These are phyloP conservation scores for Rhizopogon vulgaris DNA, from an alignment of 768 basidiomycete genomes.

Conservation along the genomic window DNA sequence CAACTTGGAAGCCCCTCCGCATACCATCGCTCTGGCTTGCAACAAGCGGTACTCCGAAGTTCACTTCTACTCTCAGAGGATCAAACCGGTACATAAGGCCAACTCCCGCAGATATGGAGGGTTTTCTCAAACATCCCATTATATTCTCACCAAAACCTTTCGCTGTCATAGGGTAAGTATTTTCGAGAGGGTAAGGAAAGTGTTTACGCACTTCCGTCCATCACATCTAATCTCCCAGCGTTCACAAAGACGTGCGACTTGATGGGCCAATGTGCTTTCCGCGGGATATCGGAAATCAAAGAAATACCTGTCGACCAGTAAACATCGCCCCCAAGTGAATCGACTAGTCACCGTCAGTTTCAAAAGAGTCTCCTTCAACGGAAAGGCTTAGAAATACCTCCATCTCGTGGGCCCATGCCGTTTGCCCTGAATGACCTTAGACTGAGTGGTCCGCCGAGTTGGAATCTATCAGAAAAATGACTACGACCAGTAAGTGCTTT, in stretches of 20 bases:
- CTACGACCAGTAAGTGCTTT: conserved; percentile 51
- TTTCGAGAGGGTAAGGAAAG: conserved; percentile 1
- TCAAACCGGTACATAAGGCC: conserved; percentile 83
- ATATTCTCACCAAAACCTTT: conserved; percentile 36
- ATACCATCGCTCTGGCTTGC: conserved; percentile 59
- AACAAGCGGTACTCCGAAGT: conserved; percentile 79
- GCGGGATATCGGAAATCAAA: conserved; percentile 67
- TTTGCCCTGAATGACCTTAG: conserved; percentile 74
- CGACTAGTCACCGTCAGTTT: conserved; percentile 38
- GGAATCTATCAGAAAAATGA: conserved; percentile 81
- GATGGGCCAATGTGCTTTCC: conserved; percentile 76
- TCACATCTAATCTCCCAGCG: conserved; percentile 63
- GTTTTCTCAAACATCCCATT: conserved; percentile 35
- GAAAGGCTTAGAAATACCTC: conserved; percentile 27
- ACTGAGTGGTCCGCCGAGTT: conserved; percentile 86
- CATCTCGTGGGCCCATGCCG: conserved; percentile 72
- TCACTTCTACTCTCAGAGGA: conserved; percentile 80
- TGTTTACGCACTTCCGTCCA: conserved; percentile 46
- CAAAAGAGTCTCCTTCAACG: neutral
- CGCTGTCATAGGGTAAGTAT: conserved; percentile 22
- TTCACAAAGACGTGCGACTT: conserved; percentile 80
- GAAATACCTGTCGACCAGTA: conserved; percentile 76
- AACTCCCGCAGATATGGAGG: conserved; percentile 75
- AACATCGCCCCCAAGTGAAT: conserved; percentile 79
- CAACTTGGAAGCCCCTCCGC: conserved; percentile 72